A percentile compares a stretch with the other conserved stretches of the same genome.
Evolutionary conservation across 306 rosid genomes (phyloP).

Genomic region (Sesbania bispinosa): DNA sequence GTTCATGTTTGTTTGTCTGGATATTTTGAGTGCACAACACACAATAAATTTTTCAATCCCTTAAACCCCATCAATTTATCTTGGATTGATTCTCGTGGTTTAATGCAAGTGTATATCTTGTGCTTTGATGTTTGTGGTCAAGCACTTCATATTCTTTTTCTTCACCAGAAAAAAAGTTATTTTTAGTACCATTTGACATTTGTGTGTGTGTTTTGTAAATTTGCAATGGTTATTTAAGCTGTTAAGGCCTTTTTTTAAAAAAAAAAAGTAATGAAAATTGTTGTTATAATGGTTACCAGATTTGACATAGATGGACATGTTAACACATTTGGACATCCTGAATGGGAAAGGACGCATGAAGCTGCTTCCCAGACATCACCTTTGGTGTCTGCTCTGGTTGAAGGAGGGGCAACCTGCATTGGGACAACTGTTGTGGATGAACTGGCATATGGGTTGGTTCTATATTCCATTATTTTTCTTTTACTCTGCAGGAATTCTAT

Average conservation of each 20-base stretch:
- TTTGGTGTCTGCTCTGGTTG: slow-evolving; percentile 57
- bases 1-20: neutral
- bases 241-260: neutral
- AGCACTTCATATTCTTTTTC: neutral
- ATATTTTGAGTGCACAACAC: neutral
- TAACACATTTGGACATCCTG: slow-evolving; percentile 86
- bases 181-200: neutral
- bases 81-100: neutral
- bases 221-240: neutral
- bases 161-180: neutral
- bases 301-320: slow-evolving; percentile 70
- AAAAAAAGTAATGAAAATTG: no score
- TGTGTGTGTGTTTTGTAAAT: neutral
- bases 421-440: slow-evolving; percentile 78
- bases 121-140: neutral
- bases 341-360: slow-evolving; percentile 75
- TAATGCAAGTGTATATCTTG: neutral
- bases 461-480: neutral
- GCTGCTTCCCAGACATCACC: slow-evolving; percentile 44
- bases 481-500: no score
- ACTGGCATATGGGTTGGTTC: slow-evolving; percentile 61
- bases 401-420: slow-evolving; percentile 81
- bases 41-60: neutral
- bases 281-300: slow-evolving; percentile 31
- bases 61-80: neutral